Percentiles rank a stretch among this genome's conserved stretches.
Conservation (phyloP, 257 asterid species). For the Linaria vulgaris region DNA sequence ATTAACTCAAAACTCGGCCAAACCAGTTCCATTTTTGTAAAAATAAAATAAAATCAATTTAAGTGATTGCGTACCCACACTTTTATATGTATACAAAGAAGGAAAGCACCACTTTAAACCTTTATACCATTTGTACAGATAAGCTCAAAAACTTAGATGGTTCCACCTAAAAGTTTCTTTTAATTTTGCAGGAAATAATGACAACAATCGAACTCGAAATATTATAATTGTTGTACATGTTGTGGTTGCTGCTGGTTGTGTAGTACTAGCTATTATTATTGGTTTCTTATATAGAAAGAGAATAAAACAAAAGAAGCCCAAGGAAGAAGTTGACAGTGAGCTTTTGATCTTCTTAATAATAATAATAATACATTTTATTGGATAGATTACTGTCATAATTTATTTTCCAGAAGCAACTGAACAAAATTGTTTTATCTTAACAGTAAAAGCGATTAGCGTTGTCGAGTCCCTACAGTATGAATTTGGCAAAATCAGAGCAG, state of each 20-base stretch:
- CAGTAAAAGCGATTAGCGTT: constrained; percentile 13
- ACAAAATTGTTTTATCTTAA: background rate
- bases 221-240: constrained; percentile 14
- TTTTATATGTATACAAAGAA: no score
- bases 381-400: background rate
- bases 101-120: no score
- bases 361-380: background rate
- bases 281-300: constrained; percentile 12
- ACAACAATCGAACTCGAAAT: constrained; percentile 1
- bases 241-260: background rate
- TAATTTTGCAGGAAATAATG: constrained; percentile 20
- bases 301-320: constrained; percentile 2
- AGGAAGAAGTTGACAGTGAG: constrained; percentile 5
- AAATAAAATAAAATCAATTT: no score
- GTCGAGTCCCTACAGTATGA: constrained; percentile 27
- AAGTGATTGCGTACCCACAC: no score
- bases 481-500: constrained; percentile 21
- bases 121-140: no score
- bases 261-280: background rate
- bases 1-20: no score
- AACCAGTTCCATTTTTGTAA: no score
- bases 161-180: no score
- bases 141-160: no score
- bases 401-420: background rate
- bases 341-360: background rate